phyloP scores from a whole-genome alignment of 208 protist genomes.

The Porcisia hertigi region DNA sequence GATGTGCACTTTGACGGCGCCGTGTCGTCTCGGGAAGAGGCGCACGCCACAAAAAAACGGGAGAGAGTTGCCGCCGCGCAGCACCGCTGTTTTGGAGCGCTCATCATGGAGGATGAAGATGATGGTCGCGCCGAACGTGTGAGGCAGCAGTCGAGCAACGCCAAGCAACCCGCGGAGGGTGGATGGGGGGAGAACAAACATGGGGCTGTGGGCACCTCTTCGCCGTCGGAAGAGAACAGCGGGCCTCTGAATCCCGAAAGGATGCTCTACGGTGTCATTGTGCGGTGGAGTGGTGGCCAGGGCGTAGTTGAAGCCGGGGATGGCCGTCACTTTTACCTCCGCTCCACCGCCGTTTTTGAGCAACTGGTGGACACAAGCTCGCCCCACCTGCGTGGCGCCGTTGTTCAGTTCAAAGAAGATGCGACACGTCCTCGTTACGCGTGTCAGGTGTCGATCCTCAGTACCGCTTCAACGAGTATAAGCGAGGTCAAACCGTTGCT shows the following conservation, averaged over 20 bases:
- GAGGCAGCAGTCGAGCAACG: not conserved
- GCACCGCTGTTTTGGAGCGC: conserved; percentile 21
- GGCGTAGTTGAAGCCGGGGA: conserved; percentile 76
- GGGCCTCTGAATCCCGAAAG: conserved; percentile 36
- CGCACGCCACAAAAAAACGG: conserved; percentile 40
- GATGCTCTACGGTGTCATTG: conserved; percentile 79
- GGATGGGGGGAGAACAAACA: not conserved
- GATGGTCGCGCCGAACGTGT: not conserved
- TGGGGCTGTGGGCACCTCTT: not conserved
- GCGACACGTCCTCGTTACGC: conserved; percentile 50
- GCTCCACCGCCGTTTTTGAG: conserved; percentile 70
- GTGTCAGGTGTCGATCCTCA: conserved; percentile 65
- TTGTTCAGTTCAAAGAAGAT: conserved; percentile 75
- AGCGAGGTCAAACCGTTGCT: conserved; percentile 55
- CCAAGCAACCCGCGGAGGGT: not conserved
- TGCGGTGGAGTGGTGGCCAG: conserved; percentile 88
- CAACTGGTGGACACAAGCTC: conserved; percentile 74
- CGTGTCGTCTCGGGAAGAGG: conserved; percentile 39
- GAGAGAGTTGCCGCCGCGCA: conserved; percentile 31
- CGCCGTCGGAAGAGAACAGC: conserved; percentile 5
- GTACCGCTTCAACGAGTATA: conserved; percentile 43
- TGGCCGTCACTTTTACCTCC: conserved; percentile 72
- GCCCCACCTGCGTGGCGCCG: conserved; percentile 70
- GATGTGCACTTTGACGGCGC: conserved; percentile 52
- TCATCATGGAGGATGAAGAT: conserved; percentile 28